Conservation (phyloP, 345 rosid genomes). For the Cardamine chenopodiifolia region DNA sequence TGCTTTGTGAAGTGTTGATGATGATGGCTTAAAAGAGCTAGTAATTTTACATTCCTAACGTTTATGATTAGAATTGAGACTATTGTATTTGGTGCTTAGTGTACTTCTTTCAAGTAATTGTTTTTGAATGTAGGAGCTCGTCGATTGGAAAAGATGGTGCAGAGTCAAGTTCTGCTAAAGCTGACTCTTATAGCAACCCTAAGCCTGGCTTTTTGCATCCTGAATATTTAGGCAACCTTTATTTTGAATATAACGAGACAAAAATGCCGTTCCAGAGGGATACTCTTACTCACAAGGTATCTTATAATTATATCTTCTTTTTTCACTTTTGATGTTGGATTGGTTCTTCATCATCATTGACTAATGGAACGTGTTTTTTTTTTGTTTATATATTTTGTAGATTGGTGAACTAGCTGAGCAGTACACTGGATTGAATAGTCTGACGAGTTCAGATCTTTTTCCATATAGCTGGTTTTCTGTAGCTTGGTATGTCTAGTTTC, state of each 20-base stretch:
- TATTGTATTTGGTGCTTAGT: not conserved
- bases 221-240: slow-evolving; percentile 13
- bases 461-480: slow-evolving; percentile 33
- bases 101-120: slow-evolving; percentile 6
- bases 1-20: not conserved
- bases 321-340: slow-evolving; percentile 7
- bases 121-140: slow-evolving; percentile 30
- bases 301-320: not conserved
- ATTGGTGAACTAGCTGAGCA: not conserved
- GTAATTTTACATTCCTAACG: not conserved
- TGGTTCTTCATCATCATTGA: not conserved
- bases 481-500: slow-evolving; percentile 24
- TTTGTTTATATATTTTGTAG: slow-evolving; percentile 16
- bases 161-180: not conserved
- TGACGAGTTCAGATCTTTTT: slow-evolving; percentile 27
- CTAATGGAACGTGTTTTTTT: not conserved
- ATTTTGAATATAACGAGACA: slow-evolving; percentile 20
- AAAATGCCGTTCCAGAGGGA: not conserved
- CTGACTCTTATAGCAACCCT: not conserved
- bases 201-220: not conserved
- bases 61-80: not conserved
- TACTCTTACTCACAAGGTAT: not conserved
- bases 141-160: not conserved
- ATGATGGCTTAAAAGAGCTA: not conserved
- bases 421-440: slow-evolving; percentile 14